Base-by-base conservation (phyloP, 1,284 basidiomycete species). In the Trichosporon coremiiforme region DNA sequence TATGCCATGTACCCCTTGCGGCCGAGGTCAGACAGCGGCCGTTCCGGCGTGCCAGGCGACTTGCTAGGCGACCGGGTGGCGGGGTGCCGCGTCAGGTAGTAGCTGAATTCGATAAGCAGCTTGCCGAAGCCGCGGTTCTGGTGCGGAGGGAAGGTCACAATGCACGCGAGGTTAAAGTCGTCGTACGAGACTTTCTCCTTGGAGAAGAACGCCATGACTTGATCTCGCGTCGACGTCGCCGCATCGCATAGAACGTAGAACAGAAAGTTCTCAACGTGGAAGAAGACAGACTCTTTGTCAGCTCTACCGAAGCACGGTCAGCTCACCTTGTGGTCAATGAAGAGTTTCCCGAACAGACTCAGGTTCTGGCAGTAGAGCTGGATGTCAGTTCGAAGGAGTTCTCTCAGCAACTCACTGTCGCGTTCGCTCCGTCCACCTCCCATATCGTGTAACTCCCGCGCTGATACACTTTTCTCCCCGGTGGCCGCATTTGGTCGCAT, bases 101-200 rank as follows among this genome's bases (percentile, higher is more conserved):
- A 98, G 80, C 95, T 98, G 86, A 98, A 98, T 85, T 99, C 96
- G 78, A 99, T 98, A 87, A 99, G 88, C 47, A 99, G 88, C 85
- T 94, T 95, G 3, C 95, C 96, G 78, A 92, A 98, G 7, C 94
- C 92, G 76, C 90, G 88, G 73, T 90, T 88, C 80, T 98, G 96
- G 79, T 90, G 95, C 15, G 95, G 96, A 1, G 96, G 97, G 67
- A 99, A 89, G 2, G 93, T 94, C 73, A 98, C 90, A 76, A 99
- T 99, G 82, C 94, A 97, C 1, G 96, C 96, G 15, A 99, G 87
- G 78, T 99, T 99, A 85, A 95, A 98, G 76, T 95, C 93, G 77
- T 99, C 96, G 77, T 94, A 97, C 0, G 94, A 96, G 25, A 91
- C 80, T 81, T 98, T 98, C 84, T 98, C 96, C 92, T 98, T 98